These are phyloP conservation scores for Paraphaeosphaeria sporulosa DNA, from an alignment of 2,329 filamentous ascomycete species.

Conservation along the genomic window DNA sequence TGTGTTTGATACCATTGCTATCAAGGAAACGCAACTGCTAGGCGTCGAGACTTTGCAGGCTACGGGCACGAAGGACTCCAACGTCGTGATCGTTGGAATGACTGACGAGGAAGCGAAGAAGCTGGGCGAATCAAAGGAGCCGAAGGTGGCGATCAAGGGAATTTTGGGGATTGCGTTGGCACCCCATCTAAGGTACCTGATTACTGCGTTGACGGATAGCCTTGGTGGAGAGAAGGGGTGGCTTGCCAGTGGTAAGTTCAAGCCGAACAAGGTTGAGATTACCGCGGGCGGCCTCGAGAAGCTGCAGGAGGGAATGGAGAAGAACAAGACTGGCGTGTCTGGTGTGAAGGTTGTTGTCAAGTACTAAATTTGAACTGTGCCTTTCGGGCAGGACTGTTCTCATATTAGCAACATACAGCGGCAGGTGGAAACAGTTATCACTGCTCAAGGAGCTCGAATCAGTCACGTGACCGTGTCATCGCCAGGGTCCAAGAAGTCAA, in stretches of 20 bases:
- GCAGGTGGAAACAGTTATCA: too few relatives aligned
- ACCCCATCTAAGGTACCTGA: constrained; percentile 13
- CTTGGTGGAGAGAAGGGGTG: constrained; percentile 21
- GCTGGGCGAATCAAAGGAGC: constrained; percentile 12
- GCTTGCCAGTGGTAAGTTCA: constrained; percentile 16
- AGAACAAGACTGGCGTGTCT: constrained; percentile 21
- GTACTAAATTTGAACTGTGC: not conserved
- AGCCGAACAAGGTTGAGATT: constrained; percentile 16
- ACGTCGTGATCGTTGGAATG: not conserved
- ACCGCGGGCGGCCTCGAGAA: constrained; percentile 16
- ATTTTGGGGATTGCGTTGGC: constrained; percentile 17
- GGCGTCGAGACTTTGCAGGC: constrained; percentile 16
- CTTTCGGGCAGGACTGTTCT: too few relatives aligned
- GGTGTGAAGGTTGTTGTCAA: constrained; percentile 19
- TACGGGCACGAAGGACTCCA: constrained; percentile 7
- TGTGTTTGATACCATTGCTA: constrained; percentile 19
- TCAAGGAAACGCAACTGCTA: constrained; percentile 11
- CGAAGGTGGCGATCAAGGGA: constrained; percentile 11
- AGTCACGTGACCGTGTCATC: too few relatives aligned
- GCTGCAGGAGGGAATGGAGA: constrained; percentile 19
- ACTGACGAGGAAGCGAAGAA: constrained; percentile 13
- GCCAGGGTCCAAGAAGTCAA: too few relatives aligned
- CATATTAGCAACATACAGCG: too few relatives aligned
- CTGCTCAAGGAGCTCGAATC: too few relatives aligned
- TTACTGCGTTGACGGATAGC: constrained; percentile 15